phyloP scores from a whole-genome alignment of 441 rosid genomes.

The Isatis lusitanica region DNA sequence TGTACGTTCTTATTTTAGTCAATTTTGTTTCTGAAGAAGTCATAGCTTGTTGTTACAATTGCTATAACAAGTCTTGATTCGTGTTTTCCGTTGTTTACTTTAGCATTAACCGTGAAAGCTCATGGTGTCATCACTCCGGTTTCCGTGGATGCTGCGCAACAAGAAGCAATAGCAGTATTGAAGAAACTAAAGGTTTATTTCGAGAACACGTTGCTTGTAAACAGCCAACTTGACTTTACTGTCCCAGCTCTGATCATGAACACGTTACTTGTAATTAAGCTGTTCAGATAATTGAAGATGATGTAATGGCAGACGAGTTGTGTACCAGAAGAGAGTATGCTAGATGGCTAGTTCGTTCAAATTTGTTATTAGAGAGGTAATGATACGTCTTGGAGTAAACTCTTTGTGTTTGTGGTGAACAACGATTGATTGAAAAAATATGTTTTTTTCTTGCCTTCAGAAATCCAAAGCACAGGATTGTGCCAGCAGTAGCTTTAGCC shows the following conservation, averaged over 20 bases:
- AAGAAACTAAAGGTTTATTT: constrained; percentile 76
- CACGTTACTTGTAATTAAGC: constrained; percentile 41
- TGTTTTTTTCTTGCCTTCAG: constrained; percentile 39
- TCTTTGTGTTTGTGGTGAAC: neutral
- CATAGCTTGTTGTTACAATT: neutral
- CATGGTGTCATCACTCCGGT: constrained; percentile 42
- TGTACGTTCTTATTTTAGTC: constrained; percentile 32
- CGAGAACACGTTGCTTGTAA: neutral
- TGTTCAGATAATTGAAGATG: constrained; percentile 80
- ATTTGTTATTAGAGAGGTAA: constrained; percentile 80
- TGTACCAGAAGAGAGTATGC: constrained; percentile 91
- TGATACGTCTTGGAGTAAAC: neutral
- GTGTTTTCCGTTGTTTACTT: constrained; percentile 8
- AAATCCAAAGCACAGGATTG: constrained; percentile 69
- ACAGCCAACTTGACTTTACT: neutral
- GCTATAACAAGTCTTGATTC: neutral
- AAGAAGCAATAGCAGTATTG: constrained; percentile 65
- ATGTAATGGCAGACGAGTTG: constrained; percentile 56
- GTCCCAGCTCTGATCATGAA: constrained; percentile 53
- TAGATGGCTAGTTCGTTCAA: constrained; percentile 73
- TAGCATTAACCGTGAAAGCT: constrained; percentile 39
- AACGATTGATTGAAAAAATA: neutral
- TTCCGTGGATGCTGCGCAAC: constrained; percentile 67
- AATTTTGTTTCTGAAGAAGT: neutral
- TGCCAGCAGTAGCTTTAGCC: constrained; percentile 58